A percentile compares a stretch with the other conserved stretches of the same genome.
phyloP scores from a whole-genome alignment of 768 basidiomycete species.

The Paxillus ammoniavirescens region DNA sequence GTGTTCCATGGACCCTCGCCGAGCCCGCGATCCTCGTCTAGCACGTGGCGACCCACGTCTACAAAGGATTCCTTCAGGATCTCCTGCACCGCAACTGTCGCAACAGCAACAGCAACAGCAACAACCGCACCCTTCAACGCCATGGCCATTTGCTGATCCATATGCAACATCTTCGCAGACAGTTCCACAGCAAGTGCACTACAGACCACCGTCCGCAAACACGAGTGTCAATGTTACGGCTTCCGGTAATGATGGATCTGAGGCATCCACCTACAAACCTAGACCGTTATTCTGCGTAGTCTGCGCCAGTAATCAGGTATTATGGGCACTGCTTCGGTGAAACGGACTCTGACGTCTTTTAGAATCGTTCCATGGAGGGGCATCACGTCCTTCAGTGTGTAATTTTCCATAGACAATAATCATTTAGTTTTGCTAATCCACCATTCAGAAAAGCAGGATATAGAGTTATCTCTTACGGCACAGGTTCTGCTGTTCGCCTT shows the following conservation, averaged over 20 bases:
- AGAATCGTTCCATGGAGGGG: conserved; percentile 99
- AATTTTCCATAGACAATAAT: background rate
- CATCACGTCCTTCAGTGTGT: conserved; percentile 87
- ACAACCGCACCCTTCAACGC: conserved; percentile 3
- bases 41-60: conserved; percentile 67
- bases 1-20: conserved; percentile 69
- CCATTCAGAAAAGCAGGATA: conserved; percentile 83
- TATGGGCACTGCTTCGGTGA: background rate
- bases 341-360: conserved; percentile 15
- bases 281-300: conserved; percentile 95
- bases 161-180: conserved; percentile 4
- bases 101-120: conserved; percentile 21
- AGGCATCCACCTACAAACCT: conserved; percentile 46
- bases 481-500: conserved; percentile 94
- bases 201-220: conserved; percentile 12
- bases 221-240: conserved; percentile 1
- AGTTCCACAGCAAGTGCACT: conserved; percentile 15
- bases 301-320: conserved; percentile 97
- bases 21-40: conserved; percentile 78
- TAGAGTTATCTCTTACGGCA: conserved; percentile 91
- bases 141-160: conserved; percentile 21
- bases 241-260: conserved; percentile 7
- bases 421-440: conserved; percentile 5
- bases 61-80: conserved; percentile 45
- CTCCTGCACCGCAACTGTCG: conserved; percentile 30